phyloP scores from a whole-genome alignment of 2,329 filamentous ascomycete species.

The Pyrenochaeta sp. region DNA sequence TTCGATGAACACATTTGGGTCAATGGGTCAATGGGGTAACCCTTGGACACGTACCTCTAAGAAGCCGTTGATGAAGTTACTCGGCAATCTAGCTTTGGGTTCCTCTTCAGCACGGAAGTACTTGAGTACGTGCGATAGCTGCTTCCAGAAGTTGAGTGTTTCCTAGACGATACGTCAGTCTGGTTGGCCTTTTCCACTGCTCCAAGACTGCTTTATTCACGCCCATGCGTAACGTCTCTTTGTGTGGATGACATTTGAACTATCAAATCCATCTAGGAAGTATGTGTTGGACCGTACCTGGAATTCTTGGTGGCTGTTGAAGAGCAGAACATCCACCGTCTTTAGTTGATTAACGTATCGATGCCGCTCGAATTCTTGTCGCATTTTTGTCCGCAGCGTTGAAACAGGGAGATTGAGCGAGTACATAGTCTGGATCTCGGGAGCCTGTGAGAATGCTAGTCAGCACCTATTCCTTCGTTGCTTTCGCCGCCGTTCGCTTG shows the following conservation, averaged over 20 bases:
- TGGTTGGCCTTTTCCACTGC: background rate
- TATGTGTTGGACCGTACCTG: slow-evolving; percentile 69
- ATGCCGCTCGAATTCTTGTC: slow-evolving; percentile 96
- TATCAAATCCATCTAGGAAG: background rate
- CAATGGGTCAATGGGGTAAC: background rate
- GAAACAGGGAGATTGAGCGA: slow-evolving; percentile 88
- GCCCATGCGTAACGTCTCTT: background rate
- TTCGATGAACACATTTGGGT: background rate
- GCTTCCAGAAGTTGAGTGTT: slow-evolving; percentile 99
- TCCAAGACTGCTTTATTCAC: background rate
- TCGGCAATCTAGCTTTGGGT: slow-evolving; percentile 77
- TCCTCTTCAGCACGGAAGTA: slow-evolving; percentile 93
- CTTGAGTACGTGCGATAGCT: slow-evolving; percentile 92
- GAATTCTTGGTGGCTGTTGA: slow-evolving; percentile 91
- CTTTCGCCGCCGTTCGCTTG: background rate
- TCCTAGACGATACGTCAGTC: slow-evolving; percentile 66
- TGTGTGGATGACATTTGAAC: background rate
- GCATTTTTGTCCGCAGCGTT: slow-evolving; percentile 87
- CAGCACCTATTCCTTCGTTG: slow-evolving; percentile 10
- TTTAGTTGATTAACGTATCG: slow-evolving; percentile 89
- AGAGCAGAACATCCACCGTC: slow-evolving; percentile 87
- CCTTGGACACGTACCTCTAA: slow-evolving; percentile 74
- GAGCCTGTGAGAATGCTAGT: slow-evolving; percentile 69
- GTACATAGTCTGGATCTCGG: slow-evolving; percentile 98
- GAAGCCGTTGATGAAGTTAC: slow-evolving; percentile 93